These are phyloP conservation scores for Syzygium malaccense DNA, from an alignment of 441 rosid genomes.

Conservation along the genomic window DNA sequence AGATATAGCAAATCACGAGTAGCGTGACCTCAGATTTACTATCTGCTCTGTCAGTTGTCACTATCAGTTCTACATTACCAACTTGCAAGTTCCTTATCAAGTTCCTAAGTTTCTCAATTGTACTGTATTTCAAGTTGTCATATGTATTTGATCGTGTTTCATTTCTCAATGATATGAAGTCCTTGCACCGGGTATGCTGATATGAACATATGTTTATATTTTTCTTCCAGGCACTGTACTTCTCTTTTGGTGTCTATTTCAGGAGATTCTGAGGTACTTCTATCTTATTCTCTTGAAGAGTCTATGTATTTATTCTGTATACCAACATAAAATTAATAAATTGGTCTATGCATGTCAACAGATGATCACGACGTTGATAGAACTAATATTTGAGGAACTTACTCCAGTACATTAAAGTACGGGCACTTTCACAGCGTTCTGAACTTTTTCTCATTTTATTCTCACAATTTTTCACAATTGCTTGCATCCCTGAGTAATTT, in stretches of 20 bases:
- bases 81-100: not conserved
- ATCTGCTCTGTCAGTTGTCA: not conserved
- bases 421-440: accelerated
- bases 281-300: not conserved
- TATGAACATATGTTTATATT: not conserved
- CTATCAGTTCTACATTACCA: not conserved
- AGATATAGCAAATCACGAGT: not conserved
- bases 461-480: not conserved
- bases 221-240: slow-evolving; percentile 28
- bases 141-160: not conserved
- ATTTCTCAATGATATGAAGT: not conserved
- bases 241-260: slow-evolving; percentile 49
- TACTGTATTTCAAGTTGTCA: not conserved
- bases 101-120: not conserved
- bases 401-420: not conserved
- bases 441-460: not conserved
- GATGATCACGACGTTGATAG: not conserved
- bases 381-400: not conserved
- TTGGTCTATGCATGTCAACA: not conserved
- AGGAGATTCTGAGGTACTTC: slow-evolving; percentile 49
- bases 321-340: not conserved
- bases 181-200: not conserved
- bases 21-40: not conserved
- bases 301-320: not conserved
- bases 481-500: not conserved